Evolutionary conservation across 139 green algal species (phyloP).

Genomic region (Chlorella ohadii): DNA sequence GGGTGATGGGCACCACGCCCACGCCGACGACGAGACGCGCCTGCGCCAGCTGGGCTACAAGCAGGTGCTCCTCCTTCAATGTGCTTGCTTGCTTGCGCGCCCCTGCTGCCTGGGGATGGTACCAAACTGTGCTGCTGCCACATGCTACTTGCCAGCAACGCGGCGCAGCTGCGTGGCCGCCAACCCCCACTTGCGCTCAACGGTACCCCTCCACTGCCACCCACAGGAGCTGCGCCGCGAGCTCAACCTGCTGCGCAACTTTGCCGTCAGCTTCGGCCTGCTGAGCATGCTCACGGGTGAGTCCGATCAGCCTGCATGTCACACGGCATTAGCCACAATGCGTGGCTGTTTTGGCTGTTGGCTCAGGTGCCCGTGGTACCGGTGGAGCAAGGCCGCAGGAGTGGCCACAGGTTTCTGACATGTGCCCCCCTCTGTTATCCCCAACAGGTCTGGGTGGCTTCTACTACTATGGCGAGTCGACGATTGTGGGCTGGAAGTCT

Average conservation of each 20-base stretch:
- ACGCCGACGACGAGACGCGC: conserved; percentile 29
- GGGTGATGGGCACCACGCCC: background rate
- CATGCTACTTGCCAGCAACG: too few species aligned
- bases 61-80: conserved; percentile 27
- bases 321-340: too few species aligned
- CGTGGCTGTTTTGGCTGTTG: background rate
- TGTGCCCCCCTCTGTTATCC: background rate
- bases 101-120: too few species aligned
- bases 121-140: too few species aligned
- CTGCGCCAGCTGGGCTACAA: conserved; percentile 49
- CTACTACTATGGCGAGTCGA: conserved; percentile 44
- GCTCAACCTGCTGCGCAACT: conserved; percentile 50
- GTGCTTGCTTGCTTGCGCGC: too few species aligned
- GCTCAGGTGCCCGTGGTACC: too few species aligned
- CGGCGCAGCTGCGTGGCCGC: too few species aligned
- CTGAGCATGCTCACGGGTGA: conserved; percentile 45
- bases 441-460: conserved; percentile 5
- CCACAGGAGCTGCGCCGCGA: conserved; percentile 41
- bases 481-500: too few species aligned
- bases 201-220: too few species aligned
- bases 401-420: too few species aligned
- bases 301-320: background rate
- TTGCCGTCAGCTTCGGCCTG: conserved; percentile 49
- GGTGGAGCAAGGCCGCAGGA: too few species aligned
- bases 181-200: too few species aligned